These are phyloP conservation scores for Crucihimalaya himalaica DNA, from an alignment of 345 rosid species.

Conservation along the genomic window DNA sequence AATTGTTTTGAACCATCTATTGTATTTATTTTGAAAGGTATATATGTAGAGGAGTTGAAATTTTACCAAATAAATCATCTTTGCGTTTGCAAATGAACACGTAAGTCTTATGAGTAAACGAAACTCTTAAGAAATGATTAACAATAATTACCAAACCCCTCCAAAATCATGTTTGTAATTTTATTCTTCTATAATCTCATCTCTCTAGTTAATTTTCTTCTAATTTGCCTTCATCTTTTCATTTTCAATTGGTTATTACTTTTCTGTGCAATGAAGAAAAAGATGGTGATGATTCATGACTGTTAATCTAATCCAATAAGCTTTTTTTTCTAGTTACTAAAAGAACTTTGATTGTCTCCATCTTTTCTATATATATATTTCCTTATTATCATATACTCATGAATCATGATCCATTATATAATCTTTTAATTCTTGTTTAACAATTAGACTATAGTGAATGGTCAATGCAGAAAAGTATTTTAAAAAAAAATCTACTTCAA, in stretches of 20 bases:
- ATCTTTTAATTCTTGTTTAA: neutral
- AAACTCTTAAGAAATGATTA: neutral
- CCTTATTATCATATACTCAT: neutral
- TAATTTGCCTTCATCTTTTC: slow-evolving; percentile 24
- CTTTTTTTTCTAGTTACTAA: neutral
- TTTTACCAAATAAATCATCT: neutral
- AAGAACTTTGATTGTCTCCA: slow-evolving; percentile 9
- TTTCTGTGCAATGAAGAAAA: slow-evolving; percentile 15
- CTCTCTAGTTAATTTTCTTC: neutral
- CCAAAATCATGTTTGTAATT: slow-evolving; percentile 24
- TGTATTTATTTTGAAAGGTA: neutral
- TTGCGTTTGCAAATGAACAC: slow-evolving; percentile 25
- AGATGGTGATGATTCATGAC: slow-evolving; percentile 19
- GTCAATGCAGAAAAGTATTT: neutral
- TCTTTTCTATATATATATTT: neutral
- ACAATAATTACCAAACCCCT: slow-evolving; percentile 2
- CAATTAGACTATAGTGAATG: neutral
- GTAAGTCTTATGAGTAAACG: slow-evolving; percentile 33
- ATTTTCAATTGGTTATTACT: slow-evolving; percentile 13
- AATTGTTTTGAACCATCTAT: too few species aligned
- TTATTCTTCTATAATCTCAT: slow-evolving; percentile 20
- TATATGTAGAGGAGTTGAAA: neutral
- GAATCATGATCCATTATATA: neutral
- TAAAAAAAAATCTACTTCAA: too few species aligned
- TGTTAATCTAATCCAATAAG: neutral